Evolutionary conservation across 1,284 basidiomycete genomes (phyloP).

Genomic region (Apiotrichum gamsii): DNA sequence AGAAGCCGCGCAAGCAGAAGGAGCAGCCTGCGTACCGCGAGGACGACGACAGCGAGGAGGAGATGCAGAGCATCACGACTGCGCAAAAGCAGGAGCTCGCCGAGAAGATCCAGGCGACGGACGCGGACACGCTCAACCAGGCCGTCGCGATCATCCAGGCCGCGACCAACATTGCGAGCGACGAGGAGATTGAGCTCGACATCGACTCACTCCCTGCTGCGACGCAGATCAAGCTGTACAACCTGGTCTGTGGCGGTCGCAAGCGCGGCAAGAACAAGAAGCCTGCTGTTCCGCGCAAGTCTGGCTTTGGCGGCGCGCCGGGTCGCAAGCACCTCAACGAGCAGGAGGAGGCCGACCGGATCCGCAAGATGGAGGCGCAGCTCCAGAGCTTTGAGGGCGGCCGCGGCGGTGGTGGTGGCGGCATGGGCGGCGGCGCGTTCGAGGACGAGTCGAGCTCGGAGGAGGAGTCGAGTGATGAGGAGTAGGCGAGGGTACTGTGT

Average conservation of each 20-base stretch:
- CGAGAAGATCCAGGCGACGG: constrained; percentile 76
- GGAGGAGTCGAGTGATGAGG: constrained; percentile 44
- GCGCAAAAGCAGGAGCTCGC: constrained; percentile 95
- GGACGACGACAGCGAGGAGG: constrained; percentile 46
- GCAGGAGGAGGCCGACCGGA: constrained; percentile 58
- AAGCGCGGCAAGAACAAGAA: constrained; percentile 26
- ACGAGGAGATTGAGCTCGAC: constrained; percentile 93
- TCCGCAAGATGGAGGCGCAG: constrained; percentile 69
- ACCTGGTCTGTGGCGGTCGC: constrained; percentile 68
- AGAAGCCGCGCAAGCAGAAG: constrained; percentile 39
- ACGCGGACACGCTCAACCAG: constrained; percentile 68
- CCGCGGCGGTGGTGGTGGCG: constrained; percentile 11
- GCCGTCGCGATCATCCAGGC: constrained; percentile 90
- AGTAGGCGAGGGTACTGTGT: constrained; percentile 15
- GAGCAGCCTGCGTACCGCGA: constrained; percentile 38
- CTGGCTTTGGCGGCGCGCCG: constrained; percentile 70
- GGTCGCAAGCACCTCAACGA: constrained; percentile 66
- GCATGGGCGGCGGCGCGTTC: constrained; percentile 18
- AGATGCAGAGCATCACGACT: constrained; percentile 56
- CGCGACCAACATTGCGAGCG: constrained; percentile 77
- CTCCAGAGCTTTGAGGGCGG: constrained; percentile 37
- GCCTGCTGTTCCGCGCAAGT: constrained; percentile 22
- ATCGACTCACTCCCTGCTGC: constrained; percentile 78
- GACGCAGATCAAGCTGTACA: constrained; percentile 85
- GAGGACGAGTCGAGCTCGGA: constrained; percentile 34